A percentile compares a stretch with the other conserved stretches of the same genome.
Evolutionary conservation across 2,329 filamentous ascomycete genomes (phyloP).

Genomic region (Ophiostoma sp.): DNA sequence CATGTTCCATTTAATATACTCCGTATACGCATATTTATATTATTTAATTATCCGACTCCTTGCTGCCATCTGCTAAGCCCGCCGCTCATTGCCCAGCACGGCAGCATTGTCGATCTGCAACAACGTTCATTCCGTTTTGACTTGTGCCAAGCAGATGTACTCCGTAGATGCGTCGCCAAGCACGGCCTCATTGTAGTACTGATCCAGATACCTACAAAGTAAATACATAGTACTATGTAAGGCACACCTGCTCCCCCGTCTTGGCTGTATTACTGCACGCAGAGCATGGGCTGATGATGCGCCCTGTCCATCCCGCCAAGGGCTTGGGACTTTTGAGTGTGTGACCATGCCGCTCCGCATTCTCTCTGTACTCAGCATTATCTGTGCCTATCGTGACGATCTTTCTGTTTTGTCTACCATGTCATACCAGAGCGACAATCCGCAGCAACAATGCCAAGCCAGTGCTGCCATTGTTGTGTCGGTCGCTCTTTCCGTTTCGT

Average conservation of each 20-base stretch:
- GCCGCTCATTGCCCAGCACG: background rate
- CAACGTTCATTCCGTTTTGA: background rate
- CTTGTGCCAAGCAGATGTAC: background rate
- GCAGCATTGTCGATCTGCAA: background rate
- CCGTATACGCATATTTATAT: background rate
- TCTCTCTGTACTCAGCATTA: background rate
- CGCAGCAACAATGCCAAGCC: slow-evolving; percentile 4
- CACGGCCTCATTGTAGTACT: background rate
- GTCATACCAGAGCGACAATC: background rate
- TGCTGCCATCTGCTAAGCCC: background rate
- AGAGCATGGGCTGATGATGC: background rate
- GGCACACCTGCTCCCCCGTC: background rate
- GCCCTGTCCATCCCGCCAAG: background rate
- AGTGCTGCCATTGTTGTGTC: background rate
- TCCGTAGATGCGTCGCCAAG: background rate
- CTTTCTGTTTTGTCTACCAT: background rate
- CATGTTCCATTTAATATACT: background rate
- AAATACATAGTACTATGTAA: too few relatives aligned
- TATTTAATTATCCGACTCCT: background rate
- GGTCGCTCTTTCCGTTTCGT: background rate
- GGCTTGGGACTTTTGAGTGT: background rate
- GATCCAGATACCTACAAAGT: too few relatives aligned
- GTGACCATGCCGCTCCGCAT: background rate
- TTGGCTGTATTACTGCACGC: background rate
- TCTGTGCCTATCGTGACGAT: background rate